These are phyloP conservation scores for Chaetomium fimeti DNA, from an alignment of 495 filamentous ascomycete genomes.

Conservation along the genomic window DNA sequence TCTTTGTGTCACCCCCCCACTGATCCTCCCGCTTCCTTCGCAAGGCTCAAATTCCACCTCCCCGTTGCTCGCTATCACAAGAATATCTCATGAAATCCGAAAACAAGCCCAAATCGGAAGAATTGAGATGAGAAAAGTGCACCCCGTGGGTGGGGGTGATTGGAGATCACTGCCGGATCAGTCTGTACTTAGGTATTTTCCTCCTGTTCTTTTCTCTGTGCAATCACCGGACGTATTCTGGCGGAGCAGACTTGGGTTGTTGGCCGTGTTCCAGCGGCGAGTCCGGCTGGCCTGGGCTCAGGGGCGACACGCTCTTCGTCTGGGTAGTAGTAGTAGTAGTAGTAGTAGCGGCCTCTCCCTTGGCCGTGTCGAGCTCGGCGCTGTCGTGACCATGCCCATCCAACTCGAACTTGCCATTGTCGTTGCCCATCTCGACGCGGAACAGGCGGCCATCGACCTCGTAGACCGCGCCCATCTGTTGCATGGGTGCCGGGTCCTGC, in stretches of 20 bases:
- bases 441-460: conserved; percentile 31
- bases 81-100: neutral
- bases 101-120: neutral
- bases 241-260: neutral
- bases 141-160: neutral
- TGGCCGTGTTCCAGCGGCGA: neutral
- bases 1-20: neutral
- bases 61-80: neutral
- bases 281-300: neutral
- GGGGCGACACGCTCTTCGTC: neutral
- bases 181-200: neutral
- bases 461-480: conserved; percentile 15
- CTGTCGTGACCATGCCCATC: conserved; percentile 22
- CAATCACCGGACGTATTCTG: conserved; percentile 4
- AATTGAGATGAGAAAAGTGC: neutral
- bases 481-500: neutral
- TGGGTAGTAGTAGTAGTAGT: neutral
- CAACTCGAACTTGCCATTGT: conserved; percentile 28
- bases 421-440: conserved; percentile 30
- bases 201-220: neutral
- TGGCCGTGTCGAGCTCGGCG: conserved; percentile 19
- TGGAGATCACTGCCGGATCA: neutral
- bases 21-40: neutral
- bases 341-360: neutral
- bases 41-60: neutral